Conservation (phyloP, 805 yeast species). For the Pichia rugopelliculosa region DNA sequence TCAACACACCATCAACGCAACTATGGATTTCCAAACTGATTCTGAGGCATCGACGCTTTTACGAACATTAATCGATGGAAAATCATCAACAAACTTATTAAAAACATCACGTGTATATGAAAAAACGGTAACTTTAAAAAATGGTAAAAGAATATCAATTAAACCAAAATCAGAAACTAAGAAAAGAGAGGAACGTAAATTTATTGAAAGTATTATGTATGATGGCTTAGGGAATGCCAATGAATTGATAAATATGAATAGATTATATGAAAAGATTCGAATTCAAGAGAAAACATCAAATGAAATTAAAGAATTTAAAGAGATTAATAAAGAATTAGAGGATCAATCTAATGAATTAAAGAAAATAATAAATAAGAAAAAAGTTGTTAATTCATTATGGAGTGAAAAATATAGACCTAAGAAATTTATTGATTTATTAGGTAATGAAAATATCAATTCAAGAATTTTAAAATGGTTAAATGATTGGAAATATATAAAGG, state of each 20-base stretch:
- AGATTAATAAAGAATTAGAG: not conserved
- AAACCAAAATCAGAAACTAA: slow-evolving; percentile 12
- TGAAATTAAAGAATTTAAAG: slow-evolving; percentile 3
- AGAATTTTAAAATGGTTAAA: slow-evolving; percentile 54
- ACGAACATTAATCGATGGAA: not conserved
- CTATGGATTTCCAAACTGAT: not conserved
- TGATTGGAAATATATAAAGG: slow-evolving; percentile 56
- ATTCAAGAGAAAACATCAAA: slow-evolving; percentile 17
- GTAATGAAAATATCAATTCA: slow-evolving; percentile 61
- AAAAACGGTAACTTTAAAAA: slow-evolving; percentile 16
- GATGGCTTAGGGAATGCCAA: not conserved
- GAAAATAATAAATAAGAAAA: not conserved
- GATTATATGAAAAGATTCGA: slow-evolving; percentile 17
- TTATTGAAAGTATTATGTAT: not conserved
- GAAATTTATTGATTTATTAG: slow-evolving; percentile 57
- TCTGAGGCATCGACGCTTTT: not conserved
- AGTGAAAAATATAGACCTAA: slow-evolving; percentile 66
- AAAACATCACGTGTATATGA: not conserved
- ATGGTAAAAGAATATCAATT: slow-evolving; percentile 19
- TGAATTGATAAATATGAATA: slow-evolving; percentile 18
- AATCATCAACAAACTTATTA: not conserved
- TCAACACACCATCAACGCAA: no score
- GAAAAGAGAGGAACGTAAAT: not conserved
- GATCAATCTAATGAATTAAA: slow-evolving; percentile 2
- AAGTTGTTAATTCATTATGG: slow-evolving; percentile 26